Conservation (phyloP, 2,329 filamentous ascomycete species). For the Neofusicoccum sp. region DNA sequence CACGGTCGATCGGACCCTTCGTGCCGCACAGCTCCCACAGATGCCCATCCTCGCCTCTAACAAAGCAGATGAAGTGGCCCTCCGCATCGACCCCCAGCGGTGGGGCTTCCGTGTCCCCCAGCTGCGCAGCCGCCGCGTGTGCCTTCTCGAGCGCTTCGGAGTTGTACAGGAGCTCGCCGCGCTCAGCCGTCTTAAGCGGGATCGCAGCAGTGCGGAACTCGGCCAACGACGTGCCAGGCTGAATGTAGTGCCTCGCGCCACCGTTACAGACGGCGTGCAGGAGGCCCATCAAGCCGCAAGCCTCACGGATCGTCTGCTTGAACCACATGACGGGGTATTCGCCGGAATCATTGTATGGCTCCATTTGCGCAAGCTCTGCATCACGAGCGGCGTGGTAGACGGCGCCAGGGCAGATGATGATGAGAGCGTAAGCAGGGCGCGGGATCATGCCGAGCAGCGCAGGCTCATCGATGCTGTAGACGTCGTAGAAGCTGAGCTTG, state of each 20-base stretch:
- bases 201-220: slow-evolving; percentile 48
- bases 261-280: slow-evolving; percentile 84
- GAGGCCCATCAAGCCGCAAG: slow-evolving; percentile 87
- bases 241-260: slow-evolving; percentile 63
- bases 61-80: slow-evolving; percentile 52
- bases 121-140: slow-evolving; percentile 45
- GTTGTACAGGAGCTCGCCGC: slow-evolving; percentile 57
- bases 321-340: slow-evolving; percentile 87
- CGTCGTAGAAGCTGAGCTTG: slow-evolving; percentile 81
- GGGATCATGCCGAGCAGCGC: slow-evolving; percentile 85
- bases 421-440: slow-evolving; percentile 81
- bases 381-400: slow-evolving; percentile 77
- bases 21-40: slow-evolving; percentile 50
- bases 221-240: slow-evolving; percentile 48
- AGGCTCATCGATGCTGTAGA: slow-evolving; percentile 86
- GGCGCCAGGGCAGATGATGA: slow-evolving; percentile 89
- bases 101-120: slow-evolving; percentile 45
- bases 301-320: slow-evolving; percentile 91
- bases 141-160: slow-evolving; percentile 47
- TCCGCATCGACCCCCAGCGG: slow-evolving; percentile 32
- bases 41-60: slow-evolving; percentile 49
- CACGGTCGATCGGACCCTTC: slow-evolving; percentile 50
- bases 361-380: slow-evolving; percentile 67
- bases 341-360: slow-evolving; percentile 70
- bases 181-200: slow-evolving; percentile 46